Evolutionary conservation across 345 rosid genomes (phyloP), one percentile per base, ranked within the genome.

Genomic region (Dimocarpus longan): DNA sequence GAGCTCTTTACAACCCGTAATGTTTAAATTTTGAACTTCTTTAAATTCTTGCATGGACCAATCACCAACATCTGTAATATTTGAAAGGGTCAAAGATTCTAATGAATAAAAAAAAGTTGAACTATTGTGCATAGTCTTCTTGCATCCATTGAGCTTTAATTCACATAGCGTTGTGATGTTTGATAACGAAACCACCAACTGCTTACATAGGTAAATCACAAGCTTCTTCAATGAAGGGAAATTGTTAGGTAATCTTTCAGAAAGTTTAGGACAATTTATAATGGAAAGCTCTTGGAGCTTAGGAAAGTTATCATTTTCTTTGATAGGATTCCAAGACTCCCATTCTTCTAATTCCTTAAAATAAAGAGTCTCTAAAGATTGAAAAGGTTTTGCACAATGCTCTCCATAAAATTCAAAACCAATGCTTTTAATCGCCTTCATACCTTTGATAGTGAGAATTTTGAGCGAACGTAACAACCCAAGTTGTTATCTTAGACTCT

Each of bases 331-430:
- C 54, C 5, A 48, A 48, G 0, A 12, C 5, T 48, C 80, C 89
- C 84, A 78, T 9, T 10, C 26, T 43, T n/a, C 0, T 71, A 80
- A 75, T 26, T 76, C 18, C 11, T 19, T 46, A 50, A 80, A 60
- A 21, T 75, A 80, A 39, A 85, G 75, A 67, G 75, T 81, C 71
- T 83, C 64, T 65, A 87, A 76, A 66, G 85, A 77, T 10, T 78
- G 85, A 81, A 87, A 87, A 16, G 85, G 86, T 65, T 59, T 43
- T 10, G 60, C 43, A 59, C 32, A 26, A 48, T 65, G 67, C 44
- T 71, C 68, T 54, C 85, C 90, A 44, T 81, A 77, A 28, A 87
- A 78, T 59, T 85, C 87, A 50, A 32, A 4, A 24, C 85, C 87
- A 56, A 85, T 32, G 4, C 37, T 32, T 32, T 32, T 32, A 32